Base-by-base conservation (phyloP, 2,329 filamentous ascomycete genomes). In the Pseudogymnoascus sp. region DNA sequence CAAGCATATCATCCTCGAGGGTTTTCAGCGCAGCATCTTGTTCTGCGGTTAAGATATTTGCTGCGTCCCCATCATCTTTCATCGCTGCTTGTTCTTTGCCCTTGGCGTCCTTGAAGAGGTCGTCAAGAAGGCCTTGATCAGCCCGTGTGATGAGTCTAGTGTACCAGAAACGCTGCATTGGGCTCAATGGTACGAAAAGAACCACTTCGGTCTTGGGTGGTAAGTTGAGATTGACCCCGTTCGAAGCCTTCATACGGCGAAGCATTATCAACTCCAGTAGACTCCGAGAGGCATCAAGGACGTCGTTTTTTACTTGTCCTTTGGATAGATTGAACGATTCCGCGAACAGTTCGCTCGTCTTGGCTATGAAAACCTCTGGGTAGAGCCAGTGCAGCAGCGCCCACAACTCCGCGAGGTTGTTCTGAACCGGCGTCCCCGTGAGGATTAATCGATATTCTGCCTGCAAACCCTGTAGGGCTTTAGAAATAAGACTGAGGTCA, bases 161-260 rank as follows among this genome's bases (percentile, higher is more conserved):
- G 60, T 86, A 86, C 79, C 81, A 84, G 39, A 81, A 80, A 1
- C 78, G 72, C 65, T 86, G 83, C 73, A 84, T 78, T 0, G 81
- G 80, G 0, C 81, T 83, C 0, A 86, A 70, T 0, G 83, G 83
- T 0, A 84, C 78, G 59, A 80, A 84, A 1, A 86, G 73, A 0
- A 83, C 71, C 0, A 84, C 72, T 64, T 85, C 83, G 44, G 78
- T 78, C 68, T 85, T 86, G 1, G 77, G 75, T 0, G 83, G 83
- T 4, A 86, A 72, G 15, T 78, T 78, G 1, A 84, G 74, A 59
- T 81, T 77, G 33, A 84, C 79, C 0, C 76, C 78, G 0, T 78
- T 76, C 36, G 78, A 81, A 47, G 76, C 75, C 67, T 86, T 86
- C 74, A 83, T 81, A 3, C 83, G 74, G 10, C 83, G 75, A 5